Conservation (phyloP, 106 monocot species). For the Xerophyta viscosa region DNA sequence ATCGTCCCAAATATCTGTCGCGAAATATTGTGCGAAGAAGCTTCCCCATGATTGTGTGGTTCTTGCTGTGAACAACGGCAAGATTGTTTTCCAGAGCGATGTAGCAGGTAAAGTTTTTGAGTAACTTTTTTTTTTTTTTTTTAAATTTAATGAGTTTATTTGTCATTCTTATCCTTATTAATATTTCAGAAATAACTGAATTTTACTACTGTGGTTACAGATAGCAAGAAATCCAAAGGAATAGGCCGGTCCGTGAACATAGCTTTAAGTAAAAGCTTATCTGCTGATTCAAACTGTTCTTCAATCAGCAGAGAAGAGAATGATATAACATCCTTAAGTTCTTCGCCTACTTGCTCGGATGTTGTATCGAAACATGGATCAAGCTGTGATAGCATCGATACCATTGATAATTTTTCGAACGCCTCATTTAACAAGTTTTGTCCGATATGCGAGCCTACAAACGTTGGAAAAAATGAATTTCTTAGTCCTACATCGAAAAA, state of each 20-base stretch:
- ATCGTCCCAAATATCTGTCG: slow-evolving; percentile 24
- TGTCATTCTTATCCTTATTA: background rate
- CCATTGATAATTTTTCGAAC: background rate
- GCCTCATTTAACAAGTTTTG: slow-evolving; percentile 2
- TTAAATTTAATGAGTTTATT: background rate
- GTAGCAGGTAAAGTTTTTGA: slow-evolving; percentile 8
- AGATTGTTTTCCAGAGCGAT: slow-evolving; percentile 45
- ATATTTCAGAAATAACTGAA: no score
- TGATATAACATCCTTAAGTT: background rate
- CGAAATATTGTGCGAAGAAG: slow-evolving; percentile 55
- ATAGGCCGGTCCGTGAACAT: background rate
- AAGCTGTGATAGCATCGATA: slow-evolving; percentile 1
- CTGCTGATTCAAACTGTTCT: slow-evolving; percentile 1
- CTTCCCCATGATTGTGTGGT: slow-evolving; percentile 35
- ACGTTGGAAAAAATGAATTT: background rate
- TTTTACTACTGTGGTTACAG: background rate
- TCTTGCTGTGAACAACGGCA: slow-evolving; percentile 51
- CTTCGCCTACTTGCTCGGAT: slow-evolving; percentile 10
- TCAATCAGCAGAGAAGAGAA: background rate
- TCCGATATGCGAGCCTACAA: slow-evolving; percentile 5
- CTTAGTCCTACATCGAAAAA: background rate
- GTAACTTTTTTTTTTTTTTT: background rate
- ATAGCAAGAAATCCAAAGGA: background rate
- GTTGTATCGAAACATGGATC: slow-evolving; percentile 4
- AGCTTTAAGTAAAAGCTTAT: background rate